phyloP scores from a whole-genome alignment of 192 early-diverging fungal species.

The Jimgerdemannia flammicorona region DNA sequence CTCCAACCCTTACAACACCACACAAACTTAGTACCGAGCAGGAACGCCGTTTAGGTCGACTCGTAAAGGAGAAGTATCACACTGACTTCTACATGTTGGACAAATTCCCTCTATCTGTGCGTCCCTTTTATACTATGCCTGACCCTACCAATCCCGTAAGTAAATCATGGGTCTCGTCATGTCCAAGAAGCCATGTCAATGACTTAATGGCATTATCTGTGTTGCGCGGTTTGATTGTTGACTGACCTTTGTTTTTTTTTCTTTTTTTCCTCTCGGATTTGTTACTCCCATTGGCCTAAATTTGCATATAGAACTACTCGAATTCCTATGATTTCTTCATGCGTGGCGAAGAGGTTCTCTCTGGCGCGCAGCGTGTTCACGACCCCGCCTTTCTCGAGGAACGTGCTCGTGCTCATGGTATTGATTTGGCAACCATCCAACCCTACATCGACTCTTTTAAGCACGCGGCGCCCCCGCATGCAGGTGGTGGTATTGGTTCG shows the following conservation, averaged over 20 bases:
- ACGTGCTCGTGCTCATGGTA: conserved; percentile 68
- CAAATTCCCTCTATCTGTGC: conserved; percentile 95
- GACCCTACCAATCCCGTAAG: conserved; percentile 72
- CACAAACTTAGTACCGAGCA: conserved; percentile 60
- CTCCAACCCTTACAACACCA: neutral
- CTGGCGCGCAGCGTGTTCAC: conserved; percentile 98
- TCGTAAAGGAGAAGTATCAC: conserved; percentile 90
- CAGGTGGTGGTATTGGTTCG: conserved; percentile 90
- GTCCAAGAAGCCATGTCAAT: no score
- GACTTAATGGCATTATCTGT: no score
- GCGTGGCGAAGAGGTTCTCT: conserved; percentile 97
- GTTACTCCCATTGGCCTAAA: neutral
- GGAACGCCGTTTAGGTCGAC: conserved; percentile 79
- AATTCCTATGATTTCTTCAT: conserved; percentile 99
- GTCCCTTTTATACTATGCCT: conserved; percentile 99
- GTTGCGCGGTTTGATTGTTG: conserved; percentile 1
- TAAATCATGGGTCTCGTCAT: neutral
- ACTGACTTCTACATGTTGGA: conserved; percentile 99
- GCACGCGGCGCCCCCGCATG: conserved; percentile 95
- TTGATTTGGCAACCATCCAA: conserved; percentile 81
- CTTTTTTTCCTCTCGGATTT: no score
- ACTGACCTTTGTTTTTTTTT: conserved; percentile 19
- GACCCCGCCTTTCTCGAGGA: conserved; percentile 78
- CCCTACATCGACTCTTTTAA: conserved; percentile 95
- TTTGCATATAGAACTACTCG: conserved; percentile 66